Percentiles rank a stretch among this genome's conserved stretches.
Evolutionary conservation across 176 grass and related monocot genomes (phyloP).

Genomic region (Chloris gayana): DNA sequence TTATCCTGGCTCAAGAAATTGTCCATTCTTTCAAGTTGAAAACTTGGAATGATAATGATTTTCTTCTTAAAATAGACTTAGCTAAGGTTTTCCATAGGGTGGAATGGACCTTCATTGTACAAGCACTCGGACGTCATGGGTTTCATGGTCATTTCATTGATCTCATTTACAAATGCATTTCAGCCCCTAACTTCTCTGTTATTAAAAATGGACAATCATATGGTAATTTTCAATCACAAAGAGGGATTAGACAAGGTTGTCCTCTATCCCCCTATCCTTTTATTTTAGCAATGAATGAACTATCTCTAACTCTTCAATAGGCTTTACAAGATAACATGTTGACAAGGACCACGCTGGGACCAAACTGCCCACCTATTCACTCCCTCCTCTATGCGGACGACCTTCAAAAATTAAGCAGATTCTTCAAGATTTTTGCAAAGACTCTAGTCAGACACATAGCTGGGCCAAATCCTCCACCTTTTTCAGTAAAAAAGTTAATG

Average conservation of each 20-base stretch:
- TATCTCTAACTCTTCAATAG: too few relatives aligned
- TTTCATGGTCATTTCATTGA: not conserved
- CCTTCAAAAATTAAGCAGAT: too few relatives aligned
- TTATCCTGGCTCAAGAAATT: not conserved
- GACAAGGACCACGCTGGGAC: too few relatives aligned
- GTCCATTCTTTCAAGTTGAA: not conserved
- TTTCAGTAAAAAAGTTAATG: too few relatives aligned
- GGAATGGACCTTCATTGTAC: not conserved
- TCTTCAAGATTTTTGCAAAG: too few relatives aligned
- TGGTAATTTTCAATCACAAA: too few relatives aligned
- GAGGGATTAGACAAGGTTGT: too few relatives aligned
- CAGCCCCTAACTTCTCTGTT: not conserved
- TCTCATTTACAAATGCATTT: not conserved
- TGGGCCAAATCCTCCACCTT: not conserved
- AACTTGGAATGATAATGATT: not conserved
- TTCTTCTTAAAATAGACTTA: not conserved
- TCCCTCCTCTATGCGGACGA: too few relatives aligned
- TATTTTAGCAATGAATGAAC: too few relatives aligned
- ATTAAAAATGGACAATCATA: not conserved
- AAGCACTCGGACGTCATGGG: fast-evolving
- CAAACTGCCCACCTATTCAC: too few relatives aligned
- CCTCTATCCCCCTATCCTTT: too few relatives aligned
- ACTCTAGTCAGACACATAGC: not conserved
- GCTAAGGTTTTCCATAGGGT: not conserved
- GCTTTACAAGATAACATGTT: too few relatives aligned